Evolutionary conservation across 352 stramenopile species (phyloP), one percentile per base, ranked within the genome.

Genomic region (Globisporangium emineosum): DNA sequence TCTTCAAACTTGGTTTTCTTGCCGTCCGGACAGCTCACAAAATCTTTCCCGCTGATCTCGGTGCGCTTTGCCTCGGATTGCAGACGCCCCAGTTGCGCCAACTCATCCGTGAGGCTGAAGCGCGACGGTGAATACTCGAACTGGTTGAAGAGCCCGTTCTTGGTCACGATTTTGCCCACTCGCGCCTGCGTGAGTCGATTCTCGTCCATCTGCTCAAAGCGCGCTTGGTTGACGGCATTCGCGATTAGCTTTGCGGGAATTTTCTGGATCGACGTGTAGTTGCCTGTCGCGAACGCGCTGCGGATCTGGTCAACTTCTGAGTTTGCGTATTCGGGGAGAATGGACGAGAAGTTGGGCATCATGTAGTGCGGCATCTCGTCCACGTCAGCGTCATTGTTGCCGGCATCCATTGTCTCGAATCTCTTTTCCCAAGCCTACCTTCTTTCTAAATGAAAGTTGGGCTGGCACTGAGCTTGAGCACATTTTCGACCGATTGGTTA

Each of bases 91-190:
- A 90, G 80, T 43, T 84, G 78, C 45, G 72, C 60, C n/a, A 91
- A 67, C 30, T 90, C 83, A 40, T 90, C 80, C 12, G 69, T 65
- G 23, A 90, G 73, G 43, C 69, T 83, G 62, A 78, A 94, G 4
- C 80, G 81, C 25, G 86, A 94, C 57, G 86, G 72, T 33, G 76
- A 76, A 73, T 90, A 94, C 72, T 92, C 86, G 59, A 93, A 91
- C 60, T 77, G 70, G 58, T 82, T 90, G 65, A 94, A 94, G 17
- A 91, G 59, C 1, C 83, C 83, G 70, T 87, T 86, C 65, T 78
- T 83, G 50, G 77, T 91, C 49, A 75, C 70, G 52, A 83, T 79
- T 63, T 86, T 87, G 56, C 66, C 70, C 9, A 57, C 52, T 15
- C 75, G 62, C 15, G 70, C 63, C 47, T 77, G 66, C 19, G 69